Conservation (phyloP, 225 moss, liverwort and hornwort genomes). For the Pseudoscleropodium purum region DNA sequence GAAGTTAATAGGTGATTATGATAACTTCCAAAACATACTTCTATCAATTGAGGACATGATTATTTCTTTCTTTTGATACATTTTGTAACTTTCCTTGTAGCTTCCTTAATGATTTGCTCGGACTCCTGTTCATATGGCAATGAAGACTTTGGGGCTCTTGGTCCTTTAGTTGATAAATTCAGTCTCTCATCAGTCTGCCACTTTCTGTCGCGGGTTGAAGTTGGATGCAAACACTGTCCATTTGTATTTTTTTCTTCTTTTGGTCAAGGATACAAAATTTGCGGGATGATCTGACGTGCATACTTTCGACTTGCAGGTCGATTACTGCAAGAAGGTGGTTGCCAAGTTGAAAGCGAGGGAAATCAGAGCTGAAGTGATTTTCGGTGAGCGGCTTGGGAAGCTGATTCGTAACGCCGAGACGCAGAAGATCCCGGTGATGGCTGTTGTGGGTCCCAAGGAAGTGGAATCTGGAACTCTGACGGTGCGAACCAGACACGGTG, state of each 20-base stretch:
- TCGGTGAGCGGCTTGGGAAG: slow-evolving; percentile 77
- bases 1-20: no score
- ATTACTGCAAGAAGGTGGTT: slow-evolving; percentile 74
- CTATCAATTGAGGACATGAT: neutral
- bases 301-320: slow-evolving; percentile 28
- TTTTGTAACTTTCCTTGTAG: neutral
- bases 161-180: neutral
- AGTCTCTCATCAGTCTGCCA: neutral
- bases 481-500: slow-evolving; percentile 93
- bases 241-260: neutral
- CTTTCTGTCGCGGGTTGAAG: neutral
- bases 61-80: neutral
- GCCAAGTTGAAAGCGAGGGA: slow-evolving; percentile 54
- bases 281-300: neutral
- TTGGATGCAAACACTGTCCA: neutral
- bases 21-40: neutral
- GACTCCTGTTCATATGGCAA: no score
- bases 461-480: slow-evolving; percentile 71
- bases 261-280: neutral
- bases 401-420: slow-evolving; percentile 87
- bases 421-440: slow-evolving; percentile 96
- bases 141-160: neutral
- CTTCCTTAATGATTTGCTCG: neutral
- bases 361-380: slow-evolving; percentile 74
- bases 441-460: slow-evolving; percentile 93